Conservation (phyloP, 169 alveolate genomes). For the Plasmodium gonderi region DNA sequence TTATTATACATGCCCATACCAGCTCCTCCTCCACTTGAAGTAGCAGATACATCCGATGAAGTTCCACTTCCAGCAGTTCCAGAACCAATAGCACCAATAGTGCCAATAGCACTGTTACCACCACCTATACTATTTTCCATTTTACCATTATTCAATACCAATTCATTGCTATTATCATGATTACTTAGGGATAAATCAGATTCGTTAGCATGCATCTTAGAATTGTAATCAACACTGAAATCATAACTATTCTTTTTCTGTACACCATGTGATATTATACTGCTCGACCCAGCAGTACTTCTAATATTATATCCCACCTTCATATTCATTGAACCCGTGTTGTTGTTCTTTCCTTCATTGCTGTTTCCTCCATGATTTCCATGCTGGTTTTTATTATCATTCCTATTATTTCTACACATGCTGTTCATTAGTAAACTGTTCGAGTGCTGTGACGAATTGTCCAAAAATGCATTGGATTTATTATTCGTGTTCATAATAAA, state of each 20-base stretch:
- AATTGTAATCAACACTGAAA: conserved; percentile 39
- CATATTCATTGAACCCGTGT: neutral
- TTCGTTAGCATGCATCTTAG: conserved; percentile 33
- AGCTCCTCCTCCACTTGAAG: neutral
- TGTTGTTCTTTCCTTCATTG: neutral
- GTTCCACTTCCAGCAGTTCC: no score
- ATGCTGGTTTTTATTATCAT: neutral
- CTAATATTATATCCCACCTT: neutral
- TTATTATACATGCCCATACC: neutral
- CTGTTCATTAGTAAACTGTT: neutral
- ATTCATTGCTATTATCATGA: conserved; percentile 15
- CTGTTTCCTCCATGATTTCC: neutral
- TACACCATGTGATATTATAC: neutral
- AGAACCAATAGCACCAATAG: neutral
- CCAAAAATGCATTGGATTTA: neutral
- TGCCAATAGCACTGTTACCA: neutral
- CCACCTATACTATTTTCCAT: neutral
- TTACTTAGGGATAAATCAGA: conserved; percentile 43
- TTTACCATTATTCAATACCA: neutral
- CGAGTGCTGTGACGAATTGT: conserved; percentile 13
- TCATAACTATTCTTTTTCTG: conserved; percentile 49
- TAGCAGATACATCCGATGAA: no score
- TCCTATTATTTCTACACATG: neutral
- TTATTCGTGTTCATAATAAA: conserved; percentile 53
- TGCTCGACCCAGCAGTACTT: neutral